Evolutionary conservation across 495 filamentous ascomycete genomes (phyloP), one percentile per base, ranked within the genome.

Genomic region (Aspergillus baeticus): DNA sequence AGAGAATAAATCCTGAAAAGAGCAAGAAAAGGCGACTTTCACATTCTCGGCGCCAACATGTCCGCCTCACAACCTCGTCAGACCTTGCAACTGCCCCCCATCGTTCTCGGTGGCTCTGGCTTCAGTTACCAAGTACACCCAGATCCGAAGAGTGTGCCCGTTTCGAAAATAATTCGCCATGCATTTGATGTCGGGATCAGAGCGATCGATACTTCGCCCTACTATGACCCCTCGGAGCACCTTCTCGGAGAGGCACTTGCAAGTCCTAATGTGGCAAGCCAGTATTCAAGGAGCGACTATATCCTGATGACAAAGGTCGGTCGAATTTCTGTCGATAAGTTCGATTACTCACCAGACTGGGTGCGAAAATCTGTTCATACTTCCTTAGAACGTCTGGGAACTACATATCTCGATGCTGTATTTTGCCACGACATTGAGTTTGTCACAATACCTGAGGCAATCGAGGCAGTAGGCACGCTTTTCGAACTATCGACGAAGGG

Each of bases 161-260:
- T 88, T 14, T 79, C 78, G 36, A 72, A 77, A 46, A 87, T 96
- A 39, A 82, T 96, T 33, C 75, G 85, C 46, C 77, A 78, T 31
- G 90, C 92, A 7, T 79, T 96, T 26, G 70, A 81, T 37, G 77
- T 84, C 20, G 89, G 88, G 50, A 76, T 96, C 49, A 76, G 76
- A 33, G 89, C 87, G 37, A 94, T 96, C 74, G 91, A 96, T 74
- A 96, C 91, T 1, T 91, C 87, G 3, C 91, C 91, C 0, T 96
- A 96, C 79, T 96, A 96, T 70, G 92, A 91, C 7, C 91, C 91
- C 1, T 86, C 90, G 21, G 91, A 96, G 65, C 69, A 77, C 37
- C 81, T 96, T 20, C 82, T 96, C 36, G 91, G 90, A 48, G 72
- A 77, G 34, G 91, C 91, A 15, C 80, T 96, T 33, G 64, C 77